Conservation (phyloP, 768 basidiomycete species). For the Sutorius australiensis region DNA sequence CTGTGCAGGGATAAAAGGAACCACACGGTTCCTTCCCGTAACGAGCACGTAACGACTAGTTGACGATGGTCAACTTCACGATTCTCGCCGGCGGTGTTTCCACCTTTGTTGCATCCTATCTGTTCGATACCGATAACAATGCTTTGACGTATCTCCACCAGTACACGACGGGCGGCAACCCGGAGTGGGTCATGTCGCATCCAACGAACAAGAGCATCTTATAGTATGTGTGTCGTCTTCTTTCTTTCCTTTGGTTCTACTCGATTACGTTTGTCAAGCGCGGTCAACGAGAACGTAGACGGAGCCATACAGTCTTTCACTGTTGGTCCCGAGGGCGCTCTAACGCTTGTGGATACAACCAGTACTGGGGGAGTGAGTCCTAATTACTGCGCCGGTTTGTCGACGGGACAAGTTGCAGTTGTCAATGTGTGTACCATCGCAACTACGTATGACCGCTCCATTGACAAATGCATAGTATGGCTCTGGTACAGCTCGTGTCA, state of each 20-base stretch:
- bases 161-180: constrained; percentile 23
- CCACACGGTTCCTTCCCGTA: background rate
- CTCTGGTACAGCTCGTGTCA: constrained; percentile 51
- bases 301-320: constrained; percentile 55
- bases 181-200: too few species aligned
- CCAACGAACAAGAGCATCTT: too few species aligned
- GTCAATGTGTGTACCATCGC: constrained; percentile 43
- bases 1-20: too few species aligned
- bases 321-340: constrained; percentile 41
- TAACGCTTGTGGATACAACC: constrained; percentile 46
- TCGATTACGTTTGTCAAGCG: constrained; percentile 34
- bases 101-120: constrained; percentile 58
- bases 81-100: constrained; percentile 67
- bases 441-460: too few species aligned
- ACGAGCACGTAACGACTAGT: background rate
- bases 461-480: constrained; percentile 37
- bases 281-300: constrained; percentile 51
- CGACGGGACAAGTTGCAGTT: constrained; percentile 55
- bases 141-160: constrained; percentile 46
- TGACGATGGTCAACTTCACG: constrained; percentile 59
- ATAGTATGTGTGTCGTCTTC: background rate
- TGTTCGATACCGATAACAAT: constrained; percentile 51
- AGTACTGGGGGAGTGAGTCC: constrained; percentile 50
- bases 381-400: constrained; percentile 47
- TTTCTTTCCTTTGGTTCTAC: background rate